Evolutionary conservation across 805 yeast genomes (phyloP).

Genomic region (Pichia kluyveri): DNA sequence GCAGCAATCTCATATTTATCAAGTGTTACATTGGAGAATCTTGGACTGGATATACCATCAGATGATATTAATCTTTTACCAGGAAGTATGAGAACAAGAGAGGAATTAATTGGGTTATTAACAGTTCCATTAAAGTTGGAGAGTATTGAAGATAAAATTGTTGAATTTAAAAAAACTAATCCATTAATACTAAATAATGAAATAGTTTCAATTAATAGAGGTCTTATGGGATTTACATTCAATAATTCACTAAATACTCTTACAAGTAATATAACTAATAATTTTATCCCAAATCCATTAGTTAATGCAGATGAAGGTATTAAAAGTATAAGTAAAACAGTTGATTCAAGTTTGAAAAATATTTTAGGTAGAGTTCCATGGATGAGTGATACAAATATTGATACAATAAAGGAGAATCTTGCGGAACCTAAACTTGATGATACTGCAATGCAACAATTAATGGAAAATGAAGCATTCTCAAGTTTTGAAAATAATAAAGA

Average conservation of each 20-base stretch:
- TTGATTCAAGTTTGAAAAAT: conserved; percentile 26
- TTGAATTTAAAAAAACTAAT: conserved; percentile 11
- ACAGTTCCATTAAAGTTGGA: conserved; percentile 19
- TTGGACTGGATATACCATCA: conserved; percentile 16
- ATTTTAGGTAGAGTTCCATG: conserved; percentile 27
- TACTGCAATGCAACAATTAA: conserved; percentile 21
- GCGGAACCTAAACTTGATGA: background rate
- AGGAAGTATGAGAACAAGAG: background rate
- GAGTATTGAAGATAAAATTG: conserved; percentile 19
- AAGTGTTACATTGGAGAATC: conserved; percentile 25
- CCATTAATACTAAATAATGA: background rate
- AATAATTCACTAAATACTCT: background rate
- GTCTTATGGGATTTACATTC: background rate
- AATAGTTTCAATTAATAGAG: background rate
- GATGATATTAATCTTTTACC: conserved; percentile 7
- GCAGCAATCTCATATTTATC: conserved; percentile 28
- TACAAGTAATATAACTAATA: background rate
- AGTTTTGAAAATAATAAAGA: background rate
- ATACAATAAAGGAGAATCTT: background rate
- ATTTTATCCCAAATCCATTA: conserved; percentile 11
- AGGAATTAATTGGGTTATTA: conserved; percentile 7
- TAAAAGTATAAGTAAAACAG: conserved; percentile 26
- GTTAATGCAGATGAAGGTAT: conserved; percentile 30
- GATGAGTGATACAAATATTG: conserved; percentile 3
- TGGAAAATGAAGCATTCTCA: conserved; percentile 22